Evolutionary conservation across 2,329 filamentous ascomycete genomes (phyloP).

Genomic region (Aspergillus thermomutatus): DNA sequence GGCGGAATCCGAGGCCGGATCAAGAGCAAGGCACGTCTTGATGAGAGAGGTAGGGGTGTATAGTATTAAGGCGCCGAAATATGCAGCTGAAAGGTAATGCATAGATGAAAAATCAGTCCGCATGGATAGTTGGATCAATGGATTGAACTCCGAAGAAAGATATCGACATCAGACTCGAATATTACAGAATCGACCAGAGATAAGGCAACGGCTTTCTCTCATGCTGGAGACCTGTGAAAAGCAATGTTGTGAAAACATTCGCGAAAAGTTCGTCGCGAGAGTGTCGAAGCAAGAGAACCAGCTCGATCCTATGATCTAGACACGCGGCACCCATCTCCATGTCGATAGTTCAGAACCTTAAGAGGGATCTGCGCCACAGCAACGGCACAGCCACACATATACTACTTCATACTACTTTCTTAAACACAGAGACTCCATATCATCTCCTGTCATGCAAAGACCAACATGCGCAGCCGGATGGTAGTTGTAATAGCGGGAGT

Average conservation of each 20-base stretch:
- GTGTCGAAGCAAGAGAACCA: background rate
- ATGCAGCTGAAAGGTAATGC: conserved; percentile 70
- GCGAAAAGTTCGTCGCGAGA: no score
- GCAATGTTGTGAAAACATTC: background rate
- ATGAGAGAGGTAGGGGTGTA: conserved; percentile 60
- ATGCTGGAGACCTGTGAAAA: conserved; percentile 10
- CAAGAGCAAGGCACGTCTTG: conserved; percentile 61
- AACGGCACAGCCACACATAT: background rate
- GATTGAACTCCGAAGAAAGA: background rate
- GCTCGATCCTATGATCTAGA: background rate
- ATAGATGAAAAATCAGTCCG: conserved; percentile 59
- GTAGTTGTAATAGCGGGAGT: background rate
- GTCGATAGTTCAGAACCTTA: background rate
- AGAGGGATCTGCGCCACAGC: background rate
- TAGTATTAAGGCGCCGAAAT: conserved; percentile 58
- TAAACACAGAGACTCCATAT: background rate
- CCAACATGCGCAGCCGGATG: background rate
- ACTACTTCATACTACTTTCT: background rate
- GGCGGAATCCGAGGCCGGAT: conserved; percentile 58
- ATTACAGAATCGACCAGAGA: background rate
- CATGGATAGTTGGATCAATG: conserved; percentile 28
- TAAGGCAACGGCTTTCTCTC: conserved; percentile 4
- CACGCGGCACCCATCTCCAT: background rate
- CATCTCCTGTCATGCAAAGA: background rate
- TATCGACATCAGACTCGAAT: background rate